Evolutionary conservation across 768 basidiomycete species (phyloP).

Genomic region (Trametes elegans): DNA sequence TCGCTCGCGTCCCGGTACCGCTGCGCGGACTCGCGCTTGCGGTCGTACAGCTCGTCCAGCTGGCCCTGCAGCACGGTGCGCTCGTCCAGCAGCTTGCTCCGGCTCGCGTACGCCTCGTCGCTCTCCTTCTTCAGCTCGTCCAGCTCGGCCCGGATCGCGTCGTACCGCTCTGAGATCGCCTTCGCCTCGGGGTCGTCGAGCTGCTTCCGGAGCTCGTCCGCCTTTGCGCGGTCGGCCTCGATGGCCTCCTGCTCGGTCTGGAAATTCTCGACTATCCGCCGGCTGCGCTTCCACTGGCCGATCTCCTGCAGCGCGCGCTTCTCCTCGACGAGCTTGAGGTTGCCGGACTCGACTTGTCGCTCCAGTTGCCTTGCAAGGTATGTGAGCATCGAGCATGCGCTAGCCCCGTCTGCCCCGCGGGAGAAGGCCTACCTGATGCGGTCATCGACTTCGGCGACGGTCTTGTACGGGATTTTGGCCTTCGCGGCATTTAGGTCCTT

Average conservation of each 20-base stretch:
- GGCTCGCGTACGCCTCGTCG: constrained; percentile 79
- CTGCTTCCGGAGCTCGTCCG: constrained; percentile 80
- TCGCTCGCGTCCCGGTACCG: constrained; percentile 83
- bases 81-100: constrained; percentile 84
- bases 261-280: constrained; percentile 78
- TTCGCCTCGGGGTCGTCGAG: constrained; percentile 90
- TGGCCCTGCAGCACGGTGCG: constrained; percentile 70
- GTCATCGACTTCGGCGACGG: constrained; percentile 80
- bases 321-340: constrained; percentile 90
- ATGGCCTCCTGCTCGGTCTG: constrained; percentile 77
- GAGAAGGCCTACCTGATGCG: constrained; percentile 67
- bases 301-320: constrained; percentile 95
- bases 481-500: constrained; percentile 85
- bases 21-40: constrained; percentile 72
- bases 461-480: constrained; percentile 77
- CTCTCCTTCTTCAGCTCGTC: constrained; percentile 83
- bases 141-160: constrained; percentile 79
- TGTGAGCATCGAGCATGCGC: constrained; percentile 15
- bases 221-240: constrained; percentile 66
- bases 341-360: constrained; percentile 89
- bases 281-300: constrained; percentile 62
- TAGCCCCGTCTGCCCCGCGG: neutral
- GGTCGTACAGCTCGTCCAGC: constrained; percentile 66
- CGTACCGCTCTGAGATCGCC: constrained; percentile 77
- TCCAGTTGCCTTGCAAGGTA: constrained; percentile 63